Evolutionary conservation across 441 rosid genomes (phyloP).

Genomic region (Manihot esculenta): DNA sequence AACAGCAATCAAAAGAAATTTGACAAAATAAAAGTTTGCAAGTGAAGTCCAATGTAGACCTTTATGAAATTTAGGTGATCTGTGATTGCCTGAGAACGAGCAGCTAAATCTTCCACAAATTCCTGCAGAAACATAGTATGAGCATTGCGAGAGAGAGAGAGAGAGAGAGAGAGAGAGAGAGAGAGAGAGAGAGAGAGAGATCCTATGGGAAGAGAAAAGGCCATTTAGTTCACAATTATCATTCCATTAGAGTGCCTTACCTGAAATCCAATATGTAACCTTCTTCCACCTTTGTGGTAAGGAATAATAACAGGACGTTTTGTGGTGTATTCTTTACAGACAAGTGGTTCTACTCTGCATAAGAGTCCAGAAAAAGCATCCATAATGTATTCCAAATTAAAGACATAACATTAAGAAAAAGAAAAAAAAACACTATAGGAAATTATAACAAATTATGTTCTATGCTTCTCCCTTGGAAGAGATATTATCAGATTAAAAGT

Average conservation of each 20-base stretch:
- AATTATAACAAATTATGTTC: background rate
- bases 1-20: background rate
- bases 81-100: conserved; percentile 68
- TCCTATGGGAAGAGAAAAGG: background rate
- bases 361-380: conserved; percentile 25
- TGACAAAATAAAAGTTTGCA: conserved; percentile 11
- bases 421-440: background rate
- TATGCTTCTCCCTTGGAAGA: conserved; percentile 1
- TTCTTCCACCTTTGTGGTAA: conserved; percentile 96
- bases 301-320: conserved; percentile 88
- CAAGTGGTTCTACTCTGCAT: conserved; percentile 87
- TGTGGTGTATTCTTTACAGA: conserved; percentile 71
- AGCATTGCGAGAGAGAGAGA: conserved; percentile 9
- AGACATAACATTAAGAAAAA: background rate
- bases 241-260: conserved; percentile 34
- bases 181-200: conserved; percentile 16
- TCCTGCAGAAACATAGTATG: conserved; percentile 45
- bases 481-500: conserved; percentile 9
- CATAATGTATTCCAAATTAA: background rate
- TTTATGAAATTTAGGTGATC: conserved; percentile 53
- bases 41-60: conserved; percentile 35
- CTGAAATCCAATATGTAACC: conserved; percentile 93
- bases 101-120: conserved; percentile 74
- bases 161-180: conserved; percentile 12
- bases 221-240: conserved; percentile 2